Percentiles rank a stretch among this genome's conserved stretches.
Conservation (phyloP, 768 basidiomycete species). For the Stropharia rugosoannulata region DNA sequence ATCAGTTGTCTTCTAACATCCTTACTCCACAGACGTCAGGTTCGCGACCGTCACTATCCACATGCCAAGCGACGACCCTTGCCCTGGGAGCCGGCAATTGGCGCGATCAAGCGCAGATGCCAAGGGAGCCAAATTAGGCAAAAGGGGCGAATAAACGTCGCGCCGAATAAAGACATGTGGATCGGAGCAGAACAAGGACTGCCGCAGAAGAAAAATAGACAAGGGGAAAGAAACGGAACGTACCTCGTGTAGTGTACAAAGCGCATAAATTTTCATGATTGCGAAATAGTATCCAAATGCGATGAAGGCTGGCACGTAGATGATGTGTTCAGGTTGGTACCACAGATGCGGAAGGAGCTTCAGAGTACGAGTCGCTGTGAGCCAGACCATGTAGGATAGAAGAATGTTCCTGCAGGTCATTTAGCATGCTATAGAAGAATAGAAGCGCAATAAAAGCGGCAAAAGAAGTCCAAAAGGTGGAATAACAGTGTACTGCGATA, state of each 20-base stretch:
- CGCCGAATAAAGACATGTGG: not conserved
- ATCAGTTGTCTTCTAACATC: no score
- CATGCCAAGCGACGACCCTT: no score
- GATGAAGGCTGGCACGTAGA: constrained; percentile 85
- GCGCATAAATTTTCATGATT: constrained; percentile 91
- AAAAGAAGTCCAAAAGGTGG: not conserved
- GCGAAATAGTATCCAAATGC: constrained; percentile 93
- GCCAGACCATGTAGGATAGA: constrained; percentile 66
- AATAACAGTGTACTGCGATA: not conserved
- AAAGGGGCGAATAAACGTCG: not conserved
- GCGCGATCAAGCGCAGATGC: not conserved
- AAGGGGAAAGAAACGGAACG: constrained; percentile 16
- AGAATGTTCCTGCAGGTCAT: constrained; percentile 58
- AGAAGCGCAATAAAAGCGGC: constrained; percentile 6
- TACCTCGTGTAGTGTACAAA: constrained; percentile 88
- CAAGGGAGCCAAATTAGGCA: not conserved
- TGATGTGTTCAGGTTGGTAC: constrained; percentile 71
- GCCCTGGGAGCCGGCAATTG: no score
- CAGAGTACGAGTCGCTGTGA: constrained; percentile 67
- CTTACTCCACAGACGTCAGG: no score
- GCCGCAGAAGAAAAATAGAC: not conserved
- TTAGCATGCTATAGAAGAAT: not conserved
- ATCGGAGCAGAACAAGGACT: not conserved
- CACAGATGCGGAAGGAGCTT: constrained; percentile 86
- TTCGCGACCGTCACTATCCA: no score